Base-by-base conservation (phyloP, 768 basidiomycete species). In the Boletus rubescentipes region DNA sequence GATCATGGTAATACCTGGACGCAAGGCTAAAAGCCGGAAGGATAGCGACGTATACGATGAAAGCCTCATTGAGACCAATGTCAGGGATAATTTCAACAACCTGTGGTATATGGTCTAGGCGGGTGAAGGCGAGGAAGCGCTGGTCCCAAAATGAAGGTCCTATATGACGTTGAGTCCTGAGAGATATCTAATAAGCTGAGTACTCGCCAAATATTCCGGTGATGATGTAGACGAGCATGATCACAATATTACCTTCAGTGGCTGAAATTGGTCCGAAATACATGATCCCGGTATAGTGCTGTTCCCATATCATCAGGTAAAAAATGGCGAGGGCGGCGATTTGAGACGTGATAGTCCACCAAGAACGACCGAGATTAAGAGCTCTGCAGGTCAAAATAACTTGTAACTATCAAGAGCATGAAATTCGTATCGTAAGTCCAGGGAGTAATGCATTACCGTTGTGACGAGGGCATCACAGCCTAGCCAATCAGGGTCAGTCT, bases 381-480 rank as follows among this genome's bases (percentile, higher is more conserved):
- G 97, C 95, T 26, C 89, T 83, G 9, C 85, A 77, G 6, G 83
- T 81, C 38, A 99, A 81, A 55, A 98, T 80, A 53, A 86, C 88
- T 72, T 94, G 96, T 21, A 99, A 81, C 92, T 95, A 64, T 9
- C 41, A 18, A 41, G 5, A 9, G 16, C 8, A 23, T 64, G 14
- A 55, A 29, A 51, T 18, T 18, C 4, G 18, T 32, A 14, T 26
- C 39, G 6, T 10, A 16, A 34, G 18, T 20, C 18, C 16, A 11
- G 40, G 23, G 9, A 31, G 9, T 15, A 18, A 26, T 35, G 31
- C 53, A 72, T 55, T 63, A 95, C 93, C 44, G 93, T 97, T 0
- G 96, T 98, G 66, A 98, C 98, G 60, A 99, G 77, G 0, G 95
- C 94, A 67, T 96, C 93, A 65, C 91, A 94, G 5, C 90, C 89